These are phyloP conservation scores for Phlebiopsis flavidoalba DNA, from an alignment of 768 basidiomycete species.

Conservation along the genomic window DNA sequence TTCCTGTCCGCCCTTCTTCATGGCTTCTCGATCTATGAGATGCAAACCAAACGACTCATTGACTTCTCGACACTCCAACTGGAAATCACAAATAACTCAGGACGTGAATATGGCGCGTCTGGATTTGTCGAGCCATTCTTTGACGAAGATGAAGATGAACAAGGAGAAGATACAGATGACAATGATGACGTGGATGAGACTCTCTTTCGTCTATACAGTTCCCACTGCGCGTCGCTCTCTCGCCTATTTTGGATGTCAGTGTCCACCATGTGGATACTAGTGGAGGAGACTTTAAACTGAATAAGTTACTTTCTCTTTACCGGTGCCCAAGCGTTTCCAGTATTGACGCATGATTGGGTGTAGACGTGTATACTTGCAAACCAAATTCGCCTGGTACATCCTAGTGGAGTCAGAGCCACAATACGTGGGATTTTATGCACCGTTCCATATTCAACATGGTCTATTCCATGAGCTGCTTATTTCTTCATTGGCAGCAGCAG, in stretches of 20 bases:
- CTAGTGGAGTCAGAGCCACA: constrained; percentile 40
- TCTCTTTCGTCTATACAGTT: not conserved
- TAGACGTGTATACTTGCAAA: constrained; percentile 49
- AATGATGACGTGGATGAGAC: constrained; percentile 12
- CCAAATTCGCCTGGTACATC: constrained; percentile 66
- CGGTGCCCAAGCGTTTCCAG: not conserved
- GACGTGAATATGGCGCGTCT: constrained; percentile 12
- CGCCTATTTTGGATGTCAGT: constrained; percentile 41
- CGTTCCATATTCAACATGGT: constrained; percentile 47
- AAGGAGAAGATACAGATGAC: constrained; percentile 19
- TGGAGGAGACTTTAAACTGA: constrained; percentile 25
- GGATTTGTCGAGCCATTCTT: constrained; percentile 33
- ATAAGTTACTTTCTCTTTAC: constrained; percentile 36
- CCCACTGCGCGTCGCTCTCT: constrained; percentile 33
- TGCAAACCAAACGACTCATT: constrained; percentile 32
- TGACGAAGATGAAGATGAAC: constrained; percentile 28
- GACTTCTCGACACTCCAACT: constrained; percentile 26
- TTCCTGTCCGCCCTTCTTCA: constrained; percentile 55
- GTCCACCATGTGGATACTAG: constrained; percentile 36
- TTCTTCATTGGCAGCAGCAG: constrained; percentile 16
- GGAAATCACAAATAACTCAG: constrained; percentile 19
- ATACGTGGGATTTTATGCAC: constrained; percentile 41
- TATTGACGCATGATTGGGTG: constrained; percentile 33
- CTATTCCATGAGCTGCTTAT: constrained; percentile 31
- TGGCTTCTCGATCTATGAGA: constrained; percentile 50